These are phyloP conservation scores for Agrocybe pediades DNA, from an alignment of 768 basidiomycete species.

Conservation along the genomic window DNA sequence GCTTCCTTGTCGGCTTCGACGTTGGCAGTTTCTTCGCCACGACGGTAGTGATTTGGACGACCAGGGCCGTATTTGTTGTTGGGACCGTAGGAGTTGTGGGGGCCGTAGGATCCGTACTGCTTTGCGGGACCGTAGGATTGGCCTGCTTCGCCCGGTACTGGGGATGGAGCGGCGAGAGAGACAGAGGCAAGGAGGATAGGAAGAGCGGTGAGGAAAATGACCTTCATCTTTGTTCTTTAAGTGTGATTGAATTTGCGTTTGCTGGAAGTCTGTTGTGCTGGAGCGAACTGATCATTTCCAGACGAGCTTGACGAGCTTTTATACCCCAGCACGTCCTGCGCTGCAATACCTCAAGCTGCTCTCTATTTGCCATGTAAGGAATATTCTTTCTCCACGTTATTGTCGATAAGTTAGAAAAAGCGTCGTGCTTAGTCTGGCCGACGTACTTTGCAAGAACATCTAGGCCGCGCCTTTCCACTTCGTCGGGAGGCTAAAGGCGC, in stretches of 20 bases:
- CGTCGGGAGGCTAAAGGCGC: too few relatives aligned
- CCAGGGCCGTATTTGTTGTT: background rate
- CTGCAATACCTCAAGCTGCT: too few relatives aligned
- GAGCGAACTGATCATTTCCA: background rate
- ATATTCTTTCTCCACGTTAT: too few relatives aligned
- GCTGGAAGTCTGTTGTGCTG: background rate
- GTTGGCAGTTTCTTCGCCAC: background rate
- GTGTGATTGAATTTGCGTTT: background rate
- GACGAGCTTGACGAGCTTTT: too few relatives aligned
- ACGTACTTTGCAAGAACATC: too few relatives aligned
- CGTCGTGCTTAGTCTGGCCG: too few relatives aligned
- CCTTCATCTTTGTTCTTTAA: background rate
- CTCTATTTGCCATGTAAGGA: too few relatives aligned
- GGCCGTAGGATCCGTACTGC: background rate
- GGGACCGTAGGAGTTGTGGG: background rate
- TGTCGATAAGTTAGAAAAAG: too few relatives aligned
- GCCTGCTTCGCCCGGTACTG: background rate
- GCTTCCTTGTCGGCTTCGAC: background rate
- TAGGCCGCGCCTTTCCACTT: too few relatives aligned
- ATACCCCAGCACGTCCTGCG: too few relatives aligned
- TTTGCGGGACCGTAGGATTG: background rate
- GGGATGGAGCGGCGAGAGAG: background rate
- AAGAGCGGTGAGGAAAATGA: background rate
- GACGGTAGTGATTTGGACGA: background rate
- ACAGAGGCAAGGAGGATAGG: background rate